Evolutionary conservation across 257 asterid genomes (phyloP).

Genomic region (Plantago major): DNA sequence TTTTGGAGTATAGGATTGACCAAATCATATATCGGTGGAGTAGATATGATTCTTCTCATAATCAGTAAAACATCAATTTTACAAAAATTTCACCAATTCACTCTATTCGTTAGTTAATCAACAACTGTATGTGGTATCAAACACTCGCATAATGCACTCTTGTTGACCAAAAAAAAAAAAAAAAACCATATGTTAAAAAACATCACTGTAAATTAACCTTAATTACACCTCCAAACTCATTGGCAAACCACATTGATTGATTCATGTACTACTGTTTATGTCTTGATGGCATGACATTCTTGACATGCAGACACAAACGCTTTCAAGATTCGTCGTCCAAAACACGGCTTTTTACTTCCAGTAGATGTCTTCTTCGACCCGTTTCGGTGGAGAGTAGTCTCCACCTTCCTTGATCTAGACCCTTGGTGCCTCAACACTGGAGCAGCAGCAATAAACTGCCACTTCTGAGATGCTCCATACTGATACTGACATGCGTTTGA

Average conservation of each 20-base stretch:
- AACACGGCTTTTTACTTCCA: conserved; percentile 28
- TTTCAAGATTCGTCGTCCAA: conserved; percentile 42
- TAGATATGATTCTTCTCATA: no score
- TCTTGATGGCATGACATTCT: conserved; percentile 71
- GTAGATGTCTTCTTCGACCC: conserved; percentile 16
- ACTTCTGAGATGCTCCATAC: conserved; percentile 41
- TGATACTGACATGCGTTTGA: conserved; percentile 19
- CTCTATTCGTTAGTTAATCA: neutral
- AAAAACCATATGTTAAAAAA: neutral
- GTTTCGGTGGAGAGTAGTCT: conserved; percentile 10
- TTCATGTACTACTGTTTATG: conserved; percentile 2
- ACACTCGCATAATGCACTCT: neutral
- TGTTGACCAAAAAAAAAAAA: neutral
- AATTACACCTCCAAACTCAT: conserved; percentile 16
- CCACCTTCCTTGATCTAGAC: conserved; percentile 30
- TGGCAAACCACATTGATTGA: conserved; percentile 16
- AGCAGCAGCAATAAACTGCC: conserved; percentile 65
- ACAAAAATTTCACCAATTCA: neutral
- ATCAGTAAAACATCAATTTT: no score
- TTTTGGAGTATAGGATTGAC: no score
- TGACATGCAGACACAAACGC: conserved; percentile 56
- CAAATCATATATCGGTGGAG: no score
- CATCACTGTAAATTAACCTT: neutral
- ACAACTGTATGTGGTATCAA: neutral
- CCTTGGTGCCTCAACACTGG: conserved; percentile 44